Percentiles rank a stretch among this genome's conserved stretches.
phyloP scores from a whole-genome alignment of 257 asterid genomes.

The Solanum piurae region DNA sequence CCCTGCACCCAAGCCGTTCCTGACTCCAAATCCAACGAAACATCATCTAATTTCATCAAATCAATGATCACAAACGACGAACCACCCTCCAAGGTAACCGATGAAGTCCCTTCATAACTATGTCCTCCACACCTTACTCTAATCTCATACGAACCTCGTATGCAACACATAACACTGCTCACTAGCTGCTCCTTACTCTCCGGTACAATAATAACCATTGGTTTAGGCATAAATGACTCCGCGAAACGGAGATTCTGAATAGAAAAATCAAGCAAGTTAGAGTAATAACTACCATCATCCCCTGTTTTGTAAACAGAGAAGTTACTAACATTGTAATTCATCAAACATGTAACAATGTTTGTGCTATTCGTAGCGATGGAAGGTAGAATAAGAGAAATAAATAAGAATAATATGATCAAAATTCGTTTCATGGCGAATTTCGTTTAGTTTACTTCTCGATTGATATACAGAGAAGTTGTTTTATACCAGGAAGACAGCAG shows the following conservation, averaged over 20 bases:
- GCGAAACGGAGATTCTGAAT: constrained; percentile 56
- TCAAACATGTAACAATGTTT: constrained; percentile 22
- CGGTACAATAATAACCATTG: constrained; percentile 46
- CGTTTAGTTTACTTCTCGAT: neutral
- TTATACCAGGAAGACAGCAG: neutral
- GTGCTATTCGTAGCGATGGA: neutral
- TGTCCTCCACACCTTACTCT: constrained; percentile 76
- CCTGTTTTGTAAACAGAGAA: constrained; percentile 30
- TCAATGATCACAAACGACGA: constrained; percentile 47
- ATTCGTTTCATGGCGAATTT: neutral
- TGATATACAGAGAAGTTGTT: neutral
- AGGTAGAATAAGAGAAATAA: constrained; percentile 2
- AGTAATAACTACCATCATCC: constrained; percentile 10
- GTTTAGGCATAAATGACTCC: constrained; percentile 34
- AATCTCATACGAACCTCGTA: constrained; percentile 28
- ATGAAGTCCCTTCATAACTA: constrained; percentile 71
- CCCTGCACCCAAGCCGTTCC: constrained; percentile 56
- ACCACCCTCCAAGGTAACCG: constrained; percentile 25
- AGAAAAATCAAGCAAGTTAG: constrained; percentile 40
- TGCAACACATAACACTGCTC: constrained; percentile 30
- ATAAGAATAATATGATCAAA: constrained; percentile 2
- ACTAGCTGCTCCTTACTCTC: constrained; percentile 38
- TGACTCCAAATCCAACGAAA: constrained; percentile 30
- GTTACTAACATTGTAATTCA: constrained; percentile 27
- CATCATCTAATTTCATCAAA: constrained; percentile 34